These are phyloP conservation scores for Hebeloma cylindrosporum DNA, from an alignment of 768 basidiomycete species.

Conservation along the genomic window DNA sequence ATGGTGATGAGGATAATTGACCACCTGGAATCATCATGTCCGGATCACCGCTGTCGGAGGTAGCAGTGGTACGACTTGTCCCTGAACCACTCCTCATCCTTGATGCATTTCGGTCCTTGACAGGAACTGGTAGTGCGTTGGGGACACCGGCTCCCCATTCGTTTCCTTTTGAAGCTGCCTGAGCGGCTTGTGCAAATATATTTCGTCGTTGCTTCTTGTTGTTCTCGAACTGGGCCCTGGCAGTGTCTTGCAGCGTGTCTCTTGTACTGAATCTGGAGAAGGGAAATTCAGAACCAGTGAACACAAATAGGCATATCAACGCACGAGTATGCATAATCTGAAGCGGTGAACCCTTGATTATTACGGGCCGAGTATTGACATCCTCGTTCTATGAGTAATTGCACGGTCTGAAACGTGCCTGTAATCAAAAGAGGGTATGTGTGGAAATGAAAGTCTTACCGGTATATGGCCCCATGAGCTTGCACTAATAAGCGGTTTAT, in stretches of 20 bases:
- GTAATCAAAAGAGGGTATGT: slow-evolving; percentile 2
- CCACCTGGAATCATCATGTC: slow-evolving; percentile 51
- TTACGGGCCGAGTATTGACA: slow-evolving; percentile 83
- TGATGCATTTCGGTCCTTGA: slow-evolving; percentile 43
- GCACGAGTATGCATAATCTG: slow-evolving; percentile 91
- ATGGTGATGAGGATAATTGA: slow-evolving; percentile 62
- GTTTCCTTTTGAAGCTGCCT: slow-evolving; percentile 65
- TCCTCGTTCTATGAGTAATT: slow-evolving; percentile 84
- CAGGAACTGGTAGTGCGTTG: slow-evolving; percentile 44
- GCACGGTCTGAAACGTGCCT: slow-evolving; percentile 76
- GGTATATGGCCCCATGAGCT: slow-evolving; percentile 86
- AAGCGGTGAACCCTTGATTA: slow-evolving; percentile 88
- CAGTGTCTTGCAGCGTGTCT: slow-evolving; percentile 80
- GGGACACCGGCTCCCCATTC: slow-evolving; percentile 54
- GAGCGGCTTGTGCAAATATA: slow-evolving; percentile 74
- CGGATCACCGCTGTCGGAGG: slow-evolving; percentile 71
- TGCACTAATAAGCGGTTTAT: slow-evolving; percentile 49
- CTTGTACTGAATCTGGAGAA: slow-evolving; percentile 75
- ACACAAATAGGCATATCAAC: slow-evolving; percentile 26
- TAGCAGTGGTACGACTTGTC: slow-evolving; percentile 72
- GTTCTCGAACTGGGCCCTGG: slow-evolving; percentile 72
- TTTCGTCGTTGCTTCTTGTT: slow-evolving; percentile 75
- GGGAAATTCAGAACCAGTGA: slow-evolving; percentile 4
- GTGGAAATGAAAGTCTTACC: slow-evolving; percentile 39
- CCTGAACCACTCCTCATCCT: slow-evolving; percentile 82